phyloP scores from a whole-genome alignment of 352 stramenopile species.

The Phytophthora colocasiae region DNA sequence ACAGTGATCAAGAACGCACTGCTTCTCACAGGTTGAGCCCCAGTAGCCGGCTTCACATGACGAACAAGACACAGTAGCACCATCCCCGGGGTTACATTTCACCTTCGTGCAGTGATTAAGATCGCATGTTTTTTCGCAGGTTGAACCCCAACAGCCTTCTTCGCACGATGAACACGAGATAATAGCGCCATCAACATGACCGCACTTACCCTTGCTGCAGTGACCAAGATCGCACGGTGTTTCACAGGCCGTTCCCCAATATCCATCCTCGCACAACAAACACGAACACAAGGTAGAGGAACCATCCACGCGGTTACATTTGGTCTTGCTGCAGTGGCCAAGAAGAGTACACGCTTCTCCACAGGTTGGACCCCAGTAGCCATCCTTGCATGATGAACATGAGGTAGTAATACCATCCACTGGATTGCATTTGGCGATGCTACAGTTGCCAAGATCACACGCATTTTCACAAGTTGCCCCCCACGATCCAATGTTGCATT shows the following conservation, averaged over 20 bases:
- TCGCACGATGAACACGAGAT: slow-evolving; percentile 8
- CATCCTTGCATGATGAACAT: background rate
- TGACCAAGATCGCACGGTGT: too few species aligned
- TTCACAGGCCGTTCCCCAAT: too few species aligned
- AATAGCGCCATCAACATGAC: background rate
- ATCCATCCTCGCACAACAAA: too few species aligned
- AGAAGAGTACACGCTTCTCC: too few species aligned
- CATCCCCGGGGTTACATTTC: background rate
- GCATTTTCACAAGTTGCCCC: background rate
- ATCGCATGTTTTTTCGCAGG: slow-evolving; percentile 3
- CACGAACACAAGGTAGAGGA: too few species aligned
- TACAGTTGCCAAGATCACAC: too few species aligned
- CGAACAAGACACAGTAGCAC: background rate
- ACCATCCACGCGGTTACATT: too few species aligned
- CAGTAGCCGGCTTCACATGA: background rate
- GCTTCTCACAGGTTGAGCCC: background rate
- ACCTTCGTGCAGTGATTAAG: background rate
- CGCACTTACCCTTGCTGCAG: background rate
- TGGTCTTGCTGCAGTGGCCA: too few species aligned
- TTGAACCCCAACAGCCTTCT: slow-evolving; percentile 9
- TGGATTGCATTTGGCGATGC: too few species aligned
- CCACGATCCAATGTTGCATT: too few species aligned
- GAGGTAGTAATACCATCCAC: background rate
- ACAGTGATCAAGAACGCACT: background rate
- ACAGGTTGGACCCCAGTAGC: slow-evolving; percentile 9